Evolutionary conservation across 495 filamentous ascomycete genomes (phyloP).

Genomic region (Corynascus novoguineensis): DNA sequence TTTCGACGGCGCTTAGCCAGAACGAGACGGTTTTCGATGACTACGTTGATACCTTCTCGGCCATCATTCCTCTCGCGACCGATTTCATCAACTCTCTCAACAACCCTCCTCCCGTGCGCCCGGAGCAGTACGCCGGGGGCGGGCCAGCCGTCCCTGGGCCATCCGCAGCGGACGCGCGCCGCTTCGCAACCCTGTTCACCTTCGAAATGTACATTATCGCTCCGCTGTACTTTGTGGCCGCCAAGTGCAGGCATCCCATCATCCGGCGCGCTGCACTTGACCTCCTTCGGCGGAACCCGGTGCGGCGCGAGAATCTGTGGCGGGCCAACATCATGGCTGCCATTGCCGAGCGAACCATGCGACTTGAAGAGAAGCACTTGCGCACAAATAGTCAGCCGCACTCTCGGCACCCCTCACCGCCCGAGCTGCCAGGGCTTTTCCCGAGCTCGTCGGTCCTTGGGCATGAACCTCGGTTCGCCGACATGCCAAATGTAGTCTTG

Average conservation of each 20-base stretch:
- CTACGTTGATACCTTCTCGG: conserved; percentile 33
- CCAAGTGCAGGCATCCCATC: conserved; percentile 44
- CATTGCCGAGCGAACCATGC: conserved; percentile 31
- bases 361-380: conserved; percentile 31
- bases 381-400: conserved; percentile 6
- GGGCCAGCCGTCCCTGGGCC: conserved; percentile 1
- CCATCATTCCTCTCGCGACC: conserved; percentile 32
- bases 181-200: conserved; percentile 35
- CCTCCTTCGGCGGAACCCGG: conserved; percentile 33
- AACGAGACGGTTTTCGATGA: conserved; percentile 37
- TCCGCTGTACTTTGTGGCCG: conserved; percentile 45
- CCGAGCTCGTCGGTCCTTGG: conserved; percentile 5
- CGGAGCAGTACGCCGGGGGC: conserved; percentile 2
- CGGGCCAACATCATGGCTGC: conserved; percentile 33
- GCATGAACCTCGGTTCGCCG: conserved; percentile 15
- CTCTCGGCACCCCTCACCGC: conserved; percentile 16
- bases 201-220: conserved; percentile 50
- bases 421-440: conserved; percentile 6
- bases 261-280: conserved; percentile 41
- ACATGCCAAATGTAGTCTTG: conserved; percentile 6
- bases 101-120: background rate
- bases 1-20: conserved; percentile 32
- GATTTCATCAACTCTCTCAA: conserved; percentile 25
- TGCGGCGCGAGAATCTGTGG: conserved; percentile 36
- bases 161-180: conserved; percentile 15